Base-by-base conservation (phyloP, 768 basidiomycete genomes). In the Fomitopsis serialis region DNA sequence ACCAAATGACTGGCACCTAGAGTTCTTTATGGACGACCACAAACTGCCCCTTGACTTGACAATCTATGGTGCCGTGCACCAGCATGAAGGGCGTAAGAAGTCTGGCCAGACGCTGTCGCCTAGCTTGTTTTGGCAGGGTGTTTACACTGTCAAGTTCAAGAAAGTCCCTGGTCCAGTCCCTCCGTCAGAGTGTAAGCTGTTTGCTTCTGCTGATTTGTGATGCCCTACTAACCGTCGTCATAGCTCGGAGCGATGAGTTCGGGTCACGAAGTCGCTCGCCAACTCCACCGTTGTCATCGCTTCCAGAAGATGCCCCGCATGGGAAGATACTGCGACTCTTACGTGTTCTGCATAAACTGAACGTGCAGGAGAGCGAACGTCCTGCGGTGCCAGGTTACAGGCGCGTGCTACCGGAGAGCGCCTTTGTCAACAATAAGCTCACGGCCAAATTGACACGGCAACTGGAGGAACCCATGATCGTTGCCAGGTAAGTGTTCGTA, bases 361-460 rank as follows among this genome's bases (percentile, higher is more conserved):
- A 94, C 58, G 77, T 82, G 0, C 72, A 82, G n/a, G 85, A 89
- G 62, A 70, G 73, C 9, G 88, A 89, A 65, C 77, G 85, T n/a
- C 69, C 75, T 9, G 60, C 70, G 0, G 76, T 80, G 43, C 68
- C 72, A 15, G 71, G 72, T 8, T 77, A 81, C 53, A 80, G 76
- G 53, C 77, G 81, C 37, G 77, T 76, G 55, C 73, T 97, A 17
- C 74, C 85, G 2, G 92, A 94, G 58, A 81, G 90, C 0, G 81
- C 90, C 0, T 99, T 99, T 66, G 82, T 98, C 57, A 99, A 98
- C 68, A 98, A 97, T 73, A 99, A 99, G 69, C 74, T 99, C 24
- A 93, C 93, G 1, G 97, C 97, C 10, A 99, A 99, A 70, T 78
- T 99, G n/a, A 93, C 92, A 12, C 81, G 97, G 34, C 97, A 98